Evolutionary conservation across 1,284 basidiomycete genomes (phyloP).

Genomic region (Tilletia indica): DNA sequence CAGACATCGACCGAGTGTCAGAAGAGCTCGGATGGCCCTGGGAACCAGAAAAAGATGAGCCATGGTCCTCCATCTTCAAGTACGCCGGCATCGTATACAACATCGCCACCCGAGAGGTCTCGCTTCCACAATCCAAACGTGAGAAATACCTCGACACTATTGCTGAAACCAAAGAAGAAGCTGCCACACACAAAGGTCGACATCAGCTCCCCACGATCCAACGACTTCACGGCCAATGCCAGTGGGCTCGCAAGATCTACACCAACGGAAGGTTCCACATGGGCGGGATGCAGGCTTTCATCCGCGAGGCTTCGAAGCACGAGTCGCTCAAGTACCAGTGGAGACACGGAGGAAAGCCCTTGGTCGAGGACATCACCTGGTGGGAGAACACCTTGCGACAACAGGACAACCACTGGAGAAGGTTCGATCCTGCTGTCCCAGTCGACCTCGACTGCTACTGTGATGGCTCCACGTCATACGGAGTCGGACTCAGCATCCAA

Average conservation of each 20-base stretch:
- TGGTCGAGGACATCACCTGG: neutral
- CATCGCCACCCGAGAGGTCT: neutral
- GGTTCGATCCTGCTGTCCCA: neutral
- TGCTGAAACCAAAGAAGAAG: no score
- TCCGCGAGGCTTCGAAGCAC: neutral
- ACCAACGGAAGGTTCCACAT: no score
- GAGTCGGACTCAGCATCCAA: neutral
- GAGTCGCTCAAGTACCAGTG: no score
- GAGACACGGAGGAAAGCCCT: no score
- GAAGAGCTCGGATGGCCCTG: neutral
- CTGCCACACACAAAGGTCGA: neutral
- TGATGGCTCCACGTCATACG: neutral
- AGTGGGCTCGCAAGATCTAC: no score
- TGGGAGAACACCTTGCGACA: neutral
- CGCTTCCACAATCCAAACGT: neutral
- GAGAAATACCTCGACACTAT: neutral
- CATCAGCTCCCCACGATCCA: neutral
- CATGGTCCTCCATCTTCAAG: neutral
- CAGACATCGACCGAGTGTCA: neutral
- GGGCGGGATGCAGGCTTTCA: neutral
- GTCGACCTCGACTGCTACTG: neutral
- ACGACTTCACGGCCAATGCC: no score
- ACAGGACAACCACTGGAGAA: neutral
- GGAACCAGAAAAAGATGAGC: neutral
- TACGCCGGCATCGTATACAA: neutral